phyloP scores from a whole-genome alignment of 2,329 filamentous ascomycete genomes.

The Hawksworthiomyces lignivorus region DNA sequence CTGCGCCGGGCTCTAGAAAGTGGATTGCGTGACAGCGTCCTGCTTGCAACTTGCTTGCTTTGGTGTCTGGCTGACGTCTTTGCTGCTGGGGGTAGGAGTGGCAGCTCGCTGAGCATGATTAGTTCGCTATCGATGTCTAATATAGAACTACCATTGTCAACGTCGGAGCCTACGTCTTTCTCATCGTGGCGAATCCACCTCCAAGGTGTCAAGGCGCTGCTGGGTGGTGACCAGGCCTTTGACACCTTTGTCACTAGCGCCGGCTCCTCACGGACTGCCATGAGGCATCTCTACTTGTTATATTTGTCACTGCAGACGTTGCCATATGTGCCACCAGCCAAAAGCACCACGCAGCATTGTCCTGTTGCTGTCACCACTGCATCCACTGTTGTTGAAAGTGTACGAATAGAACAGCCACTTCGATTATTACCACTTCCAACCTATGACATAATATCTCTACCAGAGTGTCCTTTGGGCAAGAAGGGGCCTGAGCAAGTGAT shows the following conservation, averaged over 20 bases:
- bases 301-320: conserved; percentile 10
- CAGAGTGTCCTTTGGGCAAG: too few relatives aligned
- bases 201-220: conserved; percentile 10
- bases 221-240: conserved; percentile 6
- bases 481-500: too few relatives aligned
- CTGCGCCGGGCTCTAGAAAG: conserved; percentile 7
- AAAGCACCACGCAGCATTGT: too few relatives aligned
- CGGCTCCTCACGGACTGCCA: conserved; percentile 2
- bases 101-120: too few relatives aligned
- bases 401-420: too few relatives aligned
- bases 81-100: conserved; percentile 2
- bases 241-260: conserved; percentile 4
- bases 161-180: not conserved
- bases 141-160: not conserved
- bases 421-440: too few relatives aligned
- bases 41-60: conserved; percentile 10
- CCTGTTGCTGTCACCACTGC: too few relatives aligned
- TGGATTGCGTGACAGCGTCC: not conserved
- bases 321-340: conserved; percentile 2
- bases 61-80: conserved; percentile 12
- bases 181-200: conserved; percentile 12
- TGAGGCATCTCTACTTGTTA: conserved; percentile 8
- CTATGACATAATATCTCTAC: too few relatives aligned
- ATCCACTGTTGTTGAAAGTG: too few relatives aligned
- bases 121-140: too few relatives aligned